Evolutionary conservation across 2,329 filamentous ascomycete genomes (phyloP).

Genomic region (Microcyclospora tardicrescens): DNA sequence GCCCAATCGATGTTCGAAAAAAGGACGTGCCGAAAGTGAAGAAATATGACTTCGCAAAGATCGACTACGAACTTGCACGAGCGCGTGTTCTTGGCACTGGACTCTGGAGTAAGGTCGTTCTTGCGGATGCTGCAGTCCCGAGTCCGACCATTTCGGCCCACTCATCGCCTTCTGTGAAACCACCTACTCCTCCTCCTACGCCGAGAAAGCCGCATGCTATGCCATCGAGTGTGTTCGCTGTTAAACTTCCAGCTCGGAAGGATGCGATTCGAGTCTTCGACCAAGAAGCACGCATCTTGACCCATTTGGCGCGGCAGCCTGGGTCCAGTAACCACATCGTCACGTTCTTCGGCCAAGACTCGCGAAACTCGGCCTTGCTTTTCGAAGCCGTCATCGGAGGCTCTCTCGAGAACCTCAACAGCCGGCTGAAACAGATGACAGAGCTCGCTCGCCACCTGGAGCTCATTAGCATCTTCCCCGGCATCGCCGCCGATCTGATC

Average conservation of each 20-base stretch:
- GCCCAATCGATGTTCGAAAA: too few relatives aligned
- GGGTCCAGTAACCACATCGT: slow-evolving; percentile 17
- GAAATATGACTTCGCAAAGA: slow-evolving; percentile 11
- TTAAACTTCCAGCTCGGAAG: slow-evolving; percentile 20
- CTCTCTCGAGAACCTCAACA: slow-evolving; percentile 18
- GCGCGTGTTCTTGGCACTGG: slow-evolving; percentile 22
- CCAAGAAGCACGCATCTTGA: slow-evolving; percentile 23
- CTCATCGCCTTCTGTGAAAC: slow-evolving; percentile 1
- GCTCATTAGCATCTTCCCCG: slow-evolving; percentile 27
- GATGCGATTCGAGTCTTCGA: slow-evolving; percentile 22
- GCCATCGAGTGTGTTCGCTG: slow-evolving; percentile 14
- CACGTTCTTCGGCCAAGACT: slow-evolving; percentile 22
- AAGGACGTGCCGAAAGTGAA: neutral
- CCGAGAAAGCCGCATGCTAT: slow-evolving; percentile 1
- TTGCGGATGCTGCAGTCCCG: slow-evolving; percentile 15
- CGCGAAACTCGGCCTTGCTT: slow-evolving; percentile 17
- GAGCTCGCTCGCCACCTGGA: slow-evolving; percentile 23
- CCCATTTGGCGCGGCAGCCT: slow-evolving; percentile 15
- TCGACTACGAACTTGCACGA: slow-evolving; percentile 21
- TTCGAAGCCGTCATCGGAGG: slow-evolving; percentile 22
- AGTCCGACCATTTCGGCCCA: neutral
- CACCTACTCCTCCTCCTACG: slow-evolving; percentile 8
- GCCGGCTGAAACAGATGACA: slow-evolving; percentile 18
- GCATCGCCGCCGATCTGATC: slow-evolving; percentile 28
- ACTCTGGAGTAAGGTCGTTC: slow-evolving; percentile 25